Evolutionary conservation across 2,329 filamentous ascomycete genomes (phyloP), one percentile per base, ranked within the genome.

Genomic region (Daldinia sp.): DNA sequence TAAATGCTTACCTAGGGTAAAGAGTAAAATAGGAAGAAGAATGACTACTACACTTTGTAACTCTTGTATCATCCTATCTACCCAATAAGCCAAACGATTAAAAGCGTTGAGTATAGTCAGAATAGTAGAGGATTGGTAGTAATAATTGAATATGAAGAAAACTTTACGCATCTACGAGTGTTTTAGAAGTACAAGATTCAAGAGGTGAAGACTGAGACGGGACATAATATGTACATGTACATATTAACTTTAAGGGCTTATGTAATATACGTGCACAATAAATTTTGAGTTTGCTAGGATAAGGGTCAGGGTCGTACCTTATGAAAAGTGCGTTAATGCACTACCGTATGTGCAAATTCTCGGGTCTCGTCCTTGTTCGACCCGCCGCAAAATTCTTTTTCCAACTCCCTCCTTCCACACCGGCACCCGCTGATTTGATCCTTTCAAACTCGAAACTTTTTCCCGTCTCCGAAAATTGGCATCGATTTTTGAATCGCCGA

Each of bases 341-440:
- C 7, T 35, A 35, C 6, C 9, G 30, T 18, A 53, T 33, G 13
- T 54, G 39, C 30, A 54, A 54, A 54, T 39, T 23, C 12, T 39
- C 9, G 30, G 37, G 37, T 30, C 26, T 26, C 20, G 44, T 48
- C 44, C 35, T 20, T 41, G 44, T 48, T 61, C 56, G 53, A 57
- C 50, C 44, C 48, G 26, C 61, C 73, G 71, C 72, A 76, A 76
- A 76, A 75, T 75, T 74, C 71, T 75, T 75, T 76, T 76, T 75
- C 74, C 74, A 73, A 74, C 69, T 72, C 73, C 72, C 70, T 74
- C 68, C 68, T 58, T 71, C 57, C 60, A 63, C 68, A 60, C 69
- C 66, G 60, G 66, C 60, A 65, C 67, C 60, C 57, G 46, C 69
- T 67, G 69, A 72, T 72, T 69, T 68, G 67, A 70, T 72, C 69